Evolutionary conservation across 352 stramenopile species (phyloP), one percentile per base, ranked within the genome.

Genomic region (Pythium rishiriense): DNA sequence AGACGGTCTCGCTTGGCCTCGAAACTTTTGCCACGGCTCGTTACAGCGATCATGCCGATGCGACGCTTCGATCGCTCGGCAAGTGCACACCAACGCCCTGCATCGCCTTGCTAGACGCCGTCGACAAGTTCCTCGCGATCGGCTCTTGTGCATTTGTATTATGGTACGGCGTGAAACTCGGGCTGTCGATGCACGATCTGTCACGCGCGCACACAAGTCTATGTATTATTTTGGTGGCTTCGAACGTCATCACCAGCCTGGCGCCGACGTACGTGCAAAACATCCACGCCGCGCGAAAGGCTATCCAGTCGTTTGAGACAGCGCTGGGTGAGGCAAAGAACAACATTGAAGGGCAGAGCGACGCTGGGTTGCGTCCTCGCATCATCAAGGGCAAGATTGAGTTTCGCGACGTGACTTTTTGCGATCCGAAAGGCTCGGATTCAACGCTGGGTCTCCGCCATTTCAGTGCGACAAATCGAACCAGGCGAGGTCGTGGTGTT

Each of bases 391-490:
- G 47, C 47, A 53, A 53, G 25, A 39, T 53, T 26, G 47, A 39
- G 25, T 37, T 53, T 19, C 25, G 19, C 4, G 19, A 53, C 14
- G 47, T 53, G 25, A 53, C 25, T 10, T 53, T 35, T 15, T 8
- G 17, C 17, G 47, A 53, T 22, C 47, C 47, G 42, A 49, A 49
- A 29, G 5, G n/a, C 41, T 12, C 41, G 10, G 21, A n/a, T n/a
- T n/a, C n/a, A n/a, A n/a, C n/a, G 42, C 42, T 14, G n/a, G 42
- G 22, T n/a, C 42, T 49, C n/a, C n/a, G 15, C 8, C 42, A 49
- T 12, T 49, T 49, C 42, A 49, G 42, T 49, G 42, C 42, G 42
- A 49, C 42, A 4, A n/a, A 49, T 49, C n/a, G 42, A 49, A 17
- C 2, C 42, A 4, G 42, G 42, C 22, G n/a, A 49, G 42, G 28